phyloP scores from a whole-genome alignment of 805 yeast species.

The Nakazawaea sp. region DNA sequence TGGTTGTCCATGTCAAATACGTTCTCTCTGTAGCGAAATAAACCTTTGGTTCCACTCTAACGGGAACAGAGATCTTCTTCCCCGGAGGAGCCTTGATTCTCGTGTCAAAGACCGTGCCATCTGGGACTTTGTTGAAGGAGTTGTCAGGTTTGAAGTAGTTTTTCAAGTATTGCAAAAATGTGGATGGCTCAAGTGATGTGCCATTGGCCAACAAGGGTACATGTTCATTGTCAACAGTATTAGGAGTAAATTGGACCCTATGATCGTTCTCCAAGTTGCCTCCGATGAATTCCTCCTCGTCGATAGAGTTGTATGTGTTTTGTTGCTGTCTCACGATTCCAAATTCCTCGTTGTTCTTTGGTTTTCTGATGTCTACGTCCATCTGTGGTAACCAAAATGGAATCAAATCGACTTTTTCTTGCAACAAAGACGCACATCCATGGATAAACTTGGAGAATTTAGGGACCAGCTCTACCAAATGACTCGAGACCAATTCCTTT shows the following conservation, averaged over 20 bases:
- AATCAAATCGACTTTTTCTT: conserved; percentile 73
- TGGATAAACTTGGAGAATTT: conserved; percentile 96
- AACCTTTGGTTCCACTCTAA: conserved; percentile 97
- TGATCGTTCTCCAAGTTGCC: conserved; percentile 11
- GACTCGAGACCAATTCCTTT: conserved; percentile 82
- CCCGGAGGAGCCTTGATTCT: conserved; percentile 76
- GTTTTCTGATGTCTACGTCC: conserved; percentile 92
- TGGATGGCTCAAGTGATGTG: background rate
- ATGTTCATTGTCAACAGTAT: conserved; percentile 23
- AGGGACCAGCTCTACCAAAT: conserved; percentile 96
- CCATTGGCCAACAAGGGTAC: conserved; percentile 24
- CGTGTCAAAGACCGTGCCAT: conserved; percentile 56
- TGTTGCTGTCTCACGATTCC: conserved; percentile 49
- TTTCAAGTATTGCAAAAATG: conserved; percentile 7
- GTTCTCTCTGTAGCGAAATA: conserved; percentile 98
- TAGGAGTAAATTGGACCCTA: conserved; percentile 7
- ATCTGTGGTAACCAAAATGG: conserved; percentile 99
- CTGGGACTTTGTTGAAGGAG: conserved; percentile 54
- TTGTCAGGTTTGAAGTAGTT: conserved; percentile 26
- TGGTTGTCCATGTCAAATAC: conserved; percentile 87
- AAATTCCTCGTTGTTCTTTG: conserved; percentile 50
- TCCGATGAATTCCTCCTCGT: conserved; percentile 62
- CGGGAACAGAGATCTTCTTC: conserved; percentile 82
- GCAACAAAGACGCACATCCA: conserved; percentile 88
- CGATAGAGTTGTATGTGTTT: conserved; percentile 33